A percentile compares a stretch with the other conserved stretches of the same genome.
Conservation (phyloP, 129 eudicot species). For the Helichrysum umbraculigerum region DNA sequence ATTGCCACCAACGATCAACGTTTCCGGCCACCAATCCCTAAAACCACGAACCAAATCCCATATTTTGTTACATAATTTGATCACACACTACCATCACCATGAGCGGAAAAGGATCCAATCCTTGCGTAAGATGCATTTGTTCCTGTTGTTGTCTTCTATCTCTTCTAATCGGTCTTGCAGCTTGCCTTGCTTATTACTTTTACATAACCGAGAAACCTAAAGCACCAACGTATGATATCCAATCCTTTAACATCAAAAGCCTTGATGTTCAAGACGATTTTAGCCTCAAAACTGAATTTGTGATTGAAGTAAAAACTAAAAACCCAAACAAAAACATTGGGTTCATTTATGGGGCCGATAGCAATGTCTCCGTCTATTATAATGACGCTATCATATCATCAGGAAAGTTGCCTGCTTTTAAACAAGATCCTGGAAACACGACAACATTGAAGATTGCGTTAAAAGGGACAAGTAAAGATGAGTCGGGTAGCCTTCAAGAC, state of each 20-base stretch:
- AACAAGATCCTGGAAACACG: slow-evolving; percentile 41
- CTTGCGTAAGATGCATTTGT: slow-evolving; percentile 51
- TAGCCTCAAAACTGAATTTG: slow-evolving; percentile 48
- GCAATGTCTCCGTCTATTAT: slow-evolving; percentile 39
- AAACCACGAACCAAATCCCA: slow-evolving; percentile 8
- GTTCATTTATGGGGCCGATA: slow-evolving; percentile 42
- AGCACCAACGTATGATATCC: slow-evolving; percentile 46
- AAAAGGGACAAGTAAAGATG: slow-evolving; percentile 44
- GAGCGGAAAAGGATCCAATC: slow-evolving; percentile 14
- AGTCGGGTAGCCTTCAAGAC: slow-evolving; percentile 37
- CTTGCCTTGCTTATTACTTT: slow-evolving; percentile 28
- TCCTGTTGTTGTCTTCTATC: slow-evolving; percentile 49
- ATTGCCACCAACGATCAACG: too few relatives aligned
- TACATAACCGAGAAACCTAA: slow-evolving; percentile 40
- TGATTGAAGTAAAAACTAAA: slow-evolving; percentile 34
- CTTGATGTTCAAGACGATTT: slow-evolving; percentile 44
- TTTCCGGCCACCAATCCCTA: slow-evolving; percentile 12
- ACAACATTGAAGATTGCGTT: slow-evolving; percentile 36
- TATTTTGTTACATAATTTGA: neutral
- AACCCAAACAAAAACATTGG: slow-evolving; percentile 53
- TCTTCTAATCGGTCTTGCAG: slow-evolving; percentile 33
- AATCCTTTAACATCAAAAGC: slow-evolving; percentile 28
- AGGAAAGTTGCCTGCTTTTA: slow-evolving; percentile 52
- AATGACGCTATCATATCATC: slow-evolving; percentile 37
- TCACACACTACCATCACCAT: slow-evolving; percentile 26